Conservation (phyloP, 805 yeast genomes). For the Starmerella etchellsii region DNA sequence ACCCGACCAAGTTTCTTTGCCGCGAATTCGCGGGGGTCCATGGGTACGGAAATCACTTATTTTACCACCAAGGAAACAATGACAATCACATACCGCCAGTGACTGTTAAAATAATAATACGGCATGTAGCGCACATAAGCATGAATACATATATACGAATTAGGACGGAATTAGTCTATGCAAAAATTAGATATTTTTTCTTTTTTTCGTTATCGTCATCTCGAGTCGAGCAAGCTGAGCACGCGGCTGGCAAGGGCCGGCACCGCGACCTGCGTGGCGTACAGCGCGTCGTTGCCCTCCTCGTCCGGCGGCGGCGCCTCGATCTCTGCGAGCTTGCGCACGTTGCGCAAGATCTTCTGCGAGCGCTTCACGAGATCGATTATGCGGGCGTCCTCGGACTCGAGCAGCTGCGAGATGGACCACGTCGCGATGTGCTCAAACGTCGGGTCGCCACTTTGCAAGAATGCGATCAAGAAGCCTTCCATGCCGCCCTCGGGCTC, state of each 20-base stretch:
- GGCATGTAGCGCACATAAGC: no score
- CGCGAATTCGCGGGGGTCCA: not conserved
- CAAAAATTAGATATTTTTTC: no score
- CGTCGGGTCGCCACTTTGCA: slow-evolving; percentile 75
- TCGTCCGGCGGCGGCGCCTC: slow-evolving; percentile 10
- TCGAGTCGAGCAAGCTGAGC: slow-evolving; percentile 15
- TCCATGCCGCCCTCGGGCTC: slow-evolving; percentile 72
- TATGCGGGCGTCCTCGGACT: slow-evolving; percentile 61
- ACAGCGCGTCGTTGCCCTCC: slow-evolving; percentile 21
- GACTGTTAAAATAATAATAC: no score
- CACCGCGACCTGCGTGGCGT: slow-evolving; percentile 28
- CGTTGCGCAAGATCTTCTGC: slow-evolving; percentile 25
- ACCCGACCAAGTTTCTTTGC: not conserved
- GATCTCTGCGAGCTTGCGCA: slow-evolving; percentile 26
- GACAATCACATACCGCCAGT: no score
- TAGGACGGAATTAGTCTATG: no score
- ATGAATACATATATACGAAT: no score
- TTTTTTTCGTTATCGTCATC: not conserved
- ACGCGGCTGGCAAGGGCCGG: slow-evolving; percentile 28
- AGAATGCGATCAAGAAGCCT: slow-evolving; percentile 68
- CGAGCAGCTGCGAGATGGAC: slow-evolving; percentile 88
- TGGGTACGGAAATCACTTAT: not conserved
- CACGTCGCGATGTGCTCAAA: slow-evolving; percentile 96
- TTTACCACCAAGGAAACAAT: no score
- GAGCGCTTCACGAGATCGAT: slow-evolving; percentile 24